Percentiles rank a stretch among this genome's conserved stretches.
Evolutionary conservation across 2,329 filamentous ascomycete genomes (phyloP).

Genomic region (Thermoascus crustaceus): DNA sequence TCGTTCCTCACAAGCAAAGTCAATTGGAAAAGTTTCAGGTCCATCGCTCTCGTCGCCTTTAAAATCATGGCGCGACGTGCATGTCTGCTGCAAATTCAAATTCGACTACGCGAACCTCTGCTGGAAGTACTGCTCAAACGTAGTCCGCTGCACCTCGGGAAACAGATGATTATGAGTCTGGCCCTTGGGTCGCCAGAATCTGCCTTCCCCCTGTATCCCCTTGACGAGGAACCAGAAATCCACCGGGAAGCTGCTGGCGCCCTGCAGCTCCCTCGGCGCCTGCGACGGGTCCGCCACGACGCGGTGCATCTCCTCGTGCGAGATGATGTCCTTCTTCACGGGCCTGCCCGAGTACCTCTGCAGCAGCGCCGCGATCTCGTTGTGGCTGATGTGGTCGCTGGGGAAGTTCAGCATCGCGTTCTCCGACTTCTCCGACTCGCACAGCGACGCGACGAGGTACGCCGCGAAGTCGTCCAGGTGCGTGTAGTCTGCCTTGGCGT

Average conservation of each 20-base stretch:
- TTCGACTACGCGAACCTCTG: neutral
- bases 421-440: constrained; percentile 14
- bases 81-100: too few relatives aligned
- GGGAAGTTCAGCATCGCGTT: constrained; percentile 17
- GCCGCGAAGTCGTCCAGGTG: constrained; percentile 18
- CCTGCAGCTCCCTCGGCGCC: constrained; percentile 11
- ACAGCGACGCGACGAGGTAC: constrained; percentile 18
- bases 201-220: constrained; percentile 15
- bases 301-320: constrained; percentile 13
- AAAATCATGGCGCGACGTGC: too few relatives aligned
- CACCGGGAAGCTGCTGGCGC: constrained; percentile 11
- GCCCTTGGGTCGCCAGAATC: constrained; percentile 13
- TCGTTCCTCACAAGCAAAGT: too few relatives aligned
- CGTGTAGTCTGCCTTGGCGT: constrained; percentile 17
- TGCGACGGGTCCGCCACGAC: constrained; percentile 7
- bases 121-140: constrained; percentile 10
- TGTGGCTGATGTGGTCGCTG: constrained; percentile 17
- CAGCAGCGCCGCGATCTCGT: constrained; percentile 14
- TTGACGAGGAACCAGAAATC: constrained; percentile 21
- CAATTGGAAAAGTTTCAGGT: too few relatives aligned
- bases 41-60: too few relatives aligned
- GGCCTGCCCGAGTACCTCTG: constrained; percentile 13
- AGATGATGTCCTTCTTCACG: constrained; percentile 9
- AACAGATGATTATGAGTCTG: constrained; percentile 14
- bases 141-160: constrained; percentile 1